These are phyloP conservation scores for Cladosporium sp. DNA, from an alignment of 2,329 filamentous ascomycete genomes.

Conservation along the genomic window DNA sequence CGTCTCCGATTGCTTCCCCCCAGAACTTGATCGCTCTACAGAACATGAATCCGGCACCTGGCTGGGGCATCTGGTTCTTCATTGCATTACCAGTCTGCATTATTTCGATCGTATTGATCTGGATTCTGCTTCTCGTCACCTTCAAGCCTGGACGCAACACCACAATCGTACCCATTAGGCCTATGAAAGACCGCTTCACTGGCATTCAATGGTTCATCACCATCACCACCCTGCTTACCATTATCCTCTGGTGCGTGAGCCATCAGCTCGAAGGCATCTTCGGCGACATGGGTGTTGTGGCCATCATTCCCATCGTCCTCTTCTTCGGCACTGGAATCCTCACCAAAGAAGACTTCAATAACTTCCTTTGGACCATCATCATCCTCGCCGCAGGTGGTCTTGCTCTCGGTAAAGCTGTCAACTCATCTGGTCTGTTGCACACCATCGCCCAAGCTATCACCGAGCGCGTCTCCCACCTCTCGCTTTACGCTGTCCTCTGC, in stretches of 20 bases:
- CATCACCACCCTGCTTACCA: conserved; percentile 75
- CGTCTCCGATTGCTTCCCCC: conserved; percentile 93
- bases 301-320: conserved; percentile 88
- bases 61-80: conserved; percentile 97
- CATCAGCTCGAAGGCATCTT: conserved; percentile 85
- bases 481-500: conserved; percentile 78
- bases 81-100: conserved; percentile 89
- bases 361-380: conserved; percentile 99
- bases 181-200: conserved; percentile 82
- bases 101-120: conserved; percentile 82
- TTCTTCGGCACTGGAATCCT: conserved; percentile 97
- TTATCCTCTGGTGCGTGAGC: conserved; percentile 85
- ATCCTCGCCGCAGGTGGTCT: conserved; percentile 93
- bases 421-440: conserved; percentile 84
- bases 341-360: conserved; percentile 99
- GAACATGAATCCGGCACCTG: conserved; percentile 88
- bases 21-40: conserved; percentile 96
- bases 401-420: conserved; percentile 88
- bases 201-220: conserved; percentile 92
- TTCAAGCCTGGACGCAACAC: conserved; percentile 84
- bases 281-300: conserved; percentile 97
- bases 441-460: conserved; percentile 81
- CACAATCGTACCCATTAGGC: conserved; percentile 84
- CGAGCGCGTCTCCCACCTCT: conserved; percentile 67
- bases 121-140: conserved; percentile 76